Conservation (phyloP, 2,329 filamentous ascomycete species). For the Lomentospora prolificans region DNA sequence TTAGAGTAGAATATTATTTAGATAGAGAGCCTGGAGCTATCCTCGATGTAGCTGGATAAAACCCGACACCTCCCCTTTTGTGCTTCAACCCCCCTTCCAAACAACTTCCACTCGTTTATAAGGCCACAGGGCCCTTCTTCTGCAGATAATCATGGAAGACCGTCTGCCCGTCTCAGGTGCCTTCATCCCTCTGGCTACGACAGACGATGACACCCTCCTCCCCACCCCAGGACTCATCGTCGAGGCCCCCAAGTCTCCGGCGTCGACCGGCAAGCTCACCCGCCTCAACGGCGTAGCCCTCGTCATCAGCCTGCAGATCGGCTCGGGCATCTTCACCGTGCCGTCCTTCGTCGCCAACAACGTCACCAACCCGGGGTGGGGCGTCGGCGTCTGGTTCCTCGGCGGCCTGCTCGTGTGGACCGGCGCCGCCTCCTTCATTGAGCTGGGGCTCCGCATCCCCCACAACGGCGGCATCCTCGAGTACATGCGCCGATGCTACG, state of each 20-base stretch:
- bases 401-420: constrained; percentile 96
- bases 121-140: too few relatives aligned
- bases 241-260: constrained; percentile 2
- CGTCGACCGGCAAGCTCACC: constrained; percentile 43
- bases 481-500: constrained; percentile 92
- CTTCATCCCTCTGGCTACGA: not conserved
- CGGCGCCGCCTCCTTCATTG: constrained; percentile 86
- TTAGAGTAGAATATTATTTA: not conserved
- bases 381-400: constrained; percentile 82
- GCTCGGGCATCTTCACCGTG: constrained; percentile 90
- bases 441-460: constrained; percentile 90
- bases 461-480: constrained; percentile 90
- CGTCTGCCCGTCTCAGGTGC: not conserved
- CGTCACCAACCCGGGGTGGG: constrained; percentile 81
- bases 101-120: not conserved
- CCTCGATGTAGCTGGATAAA: not conserved
- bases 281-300: constrained; percentile 88
- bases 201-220: not conserved
- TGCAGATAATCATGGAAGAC: not conserved
- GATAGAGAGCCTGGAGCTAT: not conserved
- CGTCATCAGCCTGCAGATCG: constrained; percentile 87
- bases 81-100: too few relatives aligned
- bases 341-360: constrained; percentile 87
- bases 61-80: not conserved
- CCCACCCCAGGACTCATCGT: not conserved